phyloP scores from a whole-genome alignment of 1,284 basidiomycete genomes.

The Caloboletus inedulis region DNA sequence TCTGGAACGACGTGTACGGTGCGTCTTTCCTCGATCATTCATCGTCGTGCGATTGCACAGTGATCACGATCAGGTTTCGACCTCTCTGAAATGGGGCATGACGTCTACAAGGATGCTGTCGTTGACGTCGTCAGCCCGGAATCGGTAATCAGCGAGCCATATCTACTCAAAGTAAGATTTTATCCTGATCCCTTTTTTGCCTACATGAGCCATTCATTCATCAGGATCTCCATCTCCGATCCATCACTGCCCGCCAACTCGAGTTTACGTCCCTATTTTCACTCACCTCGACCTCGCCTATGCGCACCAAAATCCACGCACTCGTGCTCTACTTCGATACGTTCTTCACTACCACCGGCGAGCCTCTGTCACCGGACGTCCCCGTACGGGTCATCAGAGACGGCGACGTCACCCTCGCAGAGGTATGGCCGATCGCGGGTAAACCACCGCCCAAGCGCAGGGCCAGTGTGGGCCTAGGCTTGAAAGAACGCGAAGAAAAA shows the following conservation, averaged over 20 bases:
- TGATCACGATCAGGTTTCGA: slow-evolving; percentile 64
- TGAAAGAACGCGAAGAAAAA: slow-evolving; percentile 43
- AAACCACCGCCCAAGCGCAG: slow-evolving; percentile 53
- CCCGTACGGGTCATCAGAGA: slow-evolving; percentile 54
- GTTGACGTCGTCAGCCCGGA: slow-evolving; percentile 75
- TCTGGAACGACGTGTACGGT: slow-evolving; percentile 94
- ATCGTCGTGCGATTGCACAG: neutral
- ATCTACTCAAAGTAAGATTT: slow-evolving; percentile 58
- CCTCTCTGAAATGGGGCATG: slow-evolving; percentile 72
- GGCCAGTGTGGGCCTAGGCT: slow-evolving; percentile 36
- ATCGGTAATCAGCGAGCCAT: slow-evolving; percentile 68
- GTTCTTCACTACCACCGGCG: slow-evolving; percentile 74
- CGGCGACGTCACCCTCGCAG: slow-evolving; percentile 62
- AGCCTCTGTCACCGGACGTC: slow-evolving; percentile 49
- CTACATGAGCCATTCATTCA: neutral
- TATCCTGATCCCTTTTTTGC: neutral
- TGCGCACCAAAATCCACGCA: slow-evolving; percentile 68
- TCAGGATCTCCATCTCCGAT: slow-evolving; percentile 70
- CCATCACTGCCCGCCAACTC: slow-evolving; percentile 66
- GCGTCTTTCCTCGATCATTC: slow-evolving; percentile 16
- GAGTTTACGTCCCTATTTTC: slow-evolving; percentile 78
- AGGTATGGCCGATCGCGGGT: slow-evolving; percentile 72
- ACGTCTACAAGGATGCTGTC: slow-evolving; percentile 75
- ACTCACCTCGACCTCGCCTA: slow-evolving; percentile 57
- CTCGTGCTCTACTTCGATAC: slow-evolving; percentile 94